Conservation (phyloP, 441 rosid species). For the Gossypium lobatum region DNA sequence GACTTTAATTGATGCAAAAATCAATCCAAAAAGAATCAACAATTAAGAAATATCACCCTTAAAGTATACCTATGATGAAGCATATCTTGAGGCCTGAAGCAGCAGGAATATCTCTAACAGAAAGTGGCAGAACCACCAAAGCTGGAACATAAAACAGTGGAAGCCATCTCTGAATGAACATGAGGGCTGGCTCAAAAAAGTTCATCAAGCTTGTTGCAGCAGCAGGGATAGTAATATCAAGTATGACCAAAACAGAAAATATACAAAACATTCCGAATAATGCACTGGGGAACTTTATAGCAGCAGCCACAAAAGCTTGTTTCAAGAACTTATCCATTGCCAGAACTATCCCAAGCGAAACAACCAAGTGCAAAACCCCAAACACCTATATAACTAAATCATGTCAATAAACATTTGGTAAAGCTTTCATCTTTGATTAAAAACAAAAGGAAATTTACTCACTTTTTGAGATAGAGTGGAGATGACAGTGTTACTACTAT, state of each 20-base stretch:
- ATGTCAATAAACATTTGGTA: neutral
- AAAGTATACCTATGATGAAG: conserved; percentile 54
- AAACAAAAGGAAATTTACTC: conserved; percentile 7
- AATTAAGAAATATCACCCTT: neutral
- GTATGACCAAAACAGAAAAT: conserved; percentile 63
- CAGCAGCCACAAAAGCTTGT: conserved; percentile 68
- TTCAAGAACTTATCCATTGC: conserved; percentile 72
- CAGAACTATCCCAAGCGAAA: conserved; percentile 72
- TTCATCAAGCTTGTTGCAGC: conserved; percentile 66
- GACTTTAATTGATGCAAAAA: neutral
- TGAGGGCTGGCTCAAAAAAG: conserved; percentile 81
- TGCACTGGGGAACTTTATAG: conserved; percentile 93
- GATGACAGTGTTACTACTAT: conserved; percentile 35
- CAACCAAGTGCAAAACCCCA: conserved; percentile 57
- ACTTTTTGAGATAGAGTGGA: conserved; percentile 50
- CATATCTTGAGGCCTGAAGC: conserved; percentile 91
- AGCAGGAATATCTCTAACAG: conserved; percentile 86
- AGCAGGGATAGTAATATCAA: conserved; percentile 56
- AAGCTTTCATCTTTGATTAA: neutral
- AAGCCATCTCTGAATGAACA: conserved; percentile 94
- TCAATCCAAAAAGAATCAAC: neutral
- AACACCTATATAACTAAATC: conserved; percentile 36
- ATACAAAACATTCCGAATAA: conserved; percentile 96
- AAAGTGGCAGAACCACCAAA: conserved; percentile 83
- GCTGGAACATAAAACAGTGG: conserved; percentile 96